Evolutionary conservation across 2,329 filamentous ascomycete species (phyloP), one percentile per base, ranked within the genome.

Genomic region (Penicillium sp.): DNA sequence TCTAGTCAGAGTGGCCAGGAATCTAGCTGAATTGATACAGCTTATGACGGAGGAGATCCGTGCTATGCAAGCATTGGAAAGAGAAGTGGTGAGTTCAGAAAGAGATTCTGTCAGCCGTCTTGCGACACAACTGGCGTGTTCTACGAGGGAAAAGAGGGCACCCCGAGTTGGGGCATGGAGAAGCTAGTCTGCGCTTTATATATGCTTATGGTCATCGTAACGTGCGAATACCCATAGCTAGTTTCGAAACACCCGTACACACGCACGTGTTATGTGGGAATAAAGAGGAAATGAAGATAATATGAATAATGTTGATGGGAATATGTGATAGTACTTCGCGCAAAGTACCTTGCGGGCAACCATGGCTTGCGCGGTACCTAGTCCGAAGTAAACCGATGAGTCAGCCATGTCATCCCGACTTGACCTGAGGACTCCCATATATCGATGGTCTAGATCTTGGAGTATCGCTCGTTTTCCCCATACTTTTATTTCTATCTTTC

Each of bases 1-100:
- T 6, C 61, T 76, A 13, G 54, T 65, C 6, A 69, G 69, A 32
- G 65, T 66, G 7, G 63, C 63, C 9, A 62, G 50, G 38, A 61
- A 65, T 12, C 62, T 75, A 32, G 61, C 60, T 39, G 64, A 70
- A 25, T 59, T 73, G 35, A 55, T 70, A 29, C 59, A 58, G 27
- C 60, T 70, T 25, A 75, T 76, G 73, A 51, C 67, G 4, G 68
- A 74, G 31, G 74, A 76, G 54, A 57, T 75, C 46, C 64, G 64
- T 13, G 60, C 62, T 18, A 73, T 76, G 54, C 64, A 63, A 45
- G 60, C 56, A n/a, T 68, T 74, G 41, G 74, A 77, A 48, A 42
- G 57, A 18, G 69, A 73, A 18, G 53, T 74, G 23, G 63, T 74
- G 45, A 61, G 58, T 35, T 59, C 60, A n/a, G 74, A 77, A 57